These are phyloP conservation scores for Viola pubescens DNA, from an alignment of 441 rosid genomes.

Conservation along the genomic window DNA sequence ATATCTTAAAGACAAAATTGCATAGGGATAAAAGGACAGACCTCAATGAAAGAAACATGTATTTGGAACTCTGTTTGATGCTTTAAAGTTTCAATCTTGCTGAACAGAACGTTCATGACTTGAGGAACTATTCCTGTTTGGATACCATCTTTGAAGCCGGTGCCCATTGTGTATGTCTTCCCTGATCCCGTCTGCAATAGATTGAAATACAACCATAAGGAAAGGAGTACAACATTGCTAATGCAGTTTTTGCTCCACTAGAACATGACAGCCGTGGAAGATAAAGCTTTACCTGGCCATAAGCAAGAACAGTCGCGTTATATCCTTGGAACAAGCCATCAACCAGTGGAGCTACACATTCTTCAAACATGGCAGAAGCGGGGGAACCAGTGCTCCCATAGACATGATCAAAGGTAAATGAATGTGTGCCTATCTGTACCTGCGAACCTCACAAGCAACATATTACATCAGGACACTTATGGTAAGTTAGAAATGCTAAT, in stretches of 20 bases:
- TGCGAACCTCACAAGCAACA: conserved; percentile 23
- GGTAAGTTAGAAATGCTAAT: not conserved
- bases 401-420: conserved; percentile 94
- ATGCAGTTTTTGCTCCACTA: not conserved
- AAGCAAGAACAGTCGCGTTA: conserved; percentile 97
- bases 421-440: conserved; percentile 94
- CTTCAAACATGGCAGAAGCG: conserved; percentile 70
- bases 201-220: conserved; percentile 19
- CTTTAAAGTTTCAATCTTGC: conserved; percentile 68
- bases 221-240: conserved; percentile 3
- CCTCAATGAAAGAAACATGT: conserved; percentile 97
- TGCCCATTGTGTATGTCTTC: conserved; percentile 98
- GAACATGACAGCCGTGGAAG: conserved; percentile 8
- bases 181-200: conserved; percentile 91
- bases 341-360: conserved; percentile 74
- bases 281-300: conserved; percentile 71
- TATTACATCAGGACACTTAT: not conserved
- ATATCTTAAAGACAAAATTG: not conserved
- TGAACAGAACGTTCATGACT: conserved; percentile 80
- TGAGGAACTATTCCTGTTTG: conserved; percentile 77
- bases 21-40: conserved; percentile 21
- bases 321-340: conserved; percentile 98
- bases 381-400: conserved; percentile 81
- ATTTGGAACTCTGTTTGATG: conserved; percentile 76
- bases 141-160: conserved; percentile 73